Conservation (phyloP, 306 rosid genomes). For the Castanopsis chinensis region DNA sequence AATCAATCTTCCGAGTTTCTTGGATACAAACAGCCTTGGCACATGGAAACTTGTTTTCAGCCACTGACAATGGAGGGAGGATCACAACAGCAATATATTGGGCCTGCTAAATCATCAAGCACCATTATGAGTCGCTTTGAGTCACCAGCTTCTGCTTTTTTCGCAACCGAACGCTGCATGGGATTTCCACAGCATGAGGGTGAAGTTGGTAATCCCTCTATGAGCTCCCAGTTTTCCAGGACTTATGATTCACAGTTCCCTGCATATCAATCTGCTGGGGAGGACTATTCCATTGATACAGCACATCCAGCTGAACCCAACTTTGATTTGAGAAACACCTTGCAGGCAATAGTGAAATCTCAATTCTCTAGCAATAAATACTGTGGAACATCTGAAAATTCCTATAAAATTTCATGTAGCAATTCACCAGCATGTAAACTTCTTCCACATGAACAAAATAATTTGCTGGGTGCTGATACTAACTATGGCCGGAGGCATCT, state of each 20-base stretch:
- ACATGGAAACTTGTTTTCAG: conserved; percentile 44
- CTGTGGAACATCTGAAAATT: conserved; percentile 26
- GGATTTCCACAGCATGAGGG: conserved; percentile 56
- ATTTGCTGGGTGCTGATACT: conserved; percentile 31
- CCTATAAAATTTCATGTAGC: conserved; percentile 25
- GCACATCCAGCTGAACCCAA: conserved; percentile 34
- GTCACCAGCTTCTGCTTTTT: conserved; percentile 67
- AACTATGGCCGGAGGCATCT: conserved; percentile 29
- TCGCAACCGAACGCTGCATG: conserved; percentile 71
- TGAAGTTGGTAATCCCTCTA: conserved; percentile 32
- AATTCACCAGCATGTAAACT: conserved; percentile 18
- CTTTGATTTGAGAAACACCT: conserved; percentile 45
- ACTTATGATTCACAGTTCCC: conserved; percentile 40
- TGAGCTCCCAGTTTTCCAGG: conserved; percentile 29
- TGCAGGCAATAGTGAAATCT: conserved; percentile 53
- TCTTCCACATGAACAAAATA: conserved; percentile 39
- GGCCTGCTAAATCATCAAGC: conserved; percentile 30
- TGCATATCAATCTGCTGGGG: conserved; percentile 42
- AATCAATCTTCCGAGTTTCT: conserved; percentile 37
- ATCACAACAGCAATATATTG: conserved; percentile 31
- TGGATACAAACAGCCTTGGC: conserved; percentile 40
- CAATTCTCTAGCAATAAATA: conserved; percentile 27
- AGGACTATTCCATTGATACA: conserved; percentile 33
- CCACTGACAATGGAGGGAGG: conserved; percentile 36
- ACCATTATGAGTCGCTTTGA: conserved; percentile 59